These are phyloP conservation scores for Lactarius evosmus DNA, from an alignment of 768 basidiomycete species.

Conservation along the genomic window DNA sequence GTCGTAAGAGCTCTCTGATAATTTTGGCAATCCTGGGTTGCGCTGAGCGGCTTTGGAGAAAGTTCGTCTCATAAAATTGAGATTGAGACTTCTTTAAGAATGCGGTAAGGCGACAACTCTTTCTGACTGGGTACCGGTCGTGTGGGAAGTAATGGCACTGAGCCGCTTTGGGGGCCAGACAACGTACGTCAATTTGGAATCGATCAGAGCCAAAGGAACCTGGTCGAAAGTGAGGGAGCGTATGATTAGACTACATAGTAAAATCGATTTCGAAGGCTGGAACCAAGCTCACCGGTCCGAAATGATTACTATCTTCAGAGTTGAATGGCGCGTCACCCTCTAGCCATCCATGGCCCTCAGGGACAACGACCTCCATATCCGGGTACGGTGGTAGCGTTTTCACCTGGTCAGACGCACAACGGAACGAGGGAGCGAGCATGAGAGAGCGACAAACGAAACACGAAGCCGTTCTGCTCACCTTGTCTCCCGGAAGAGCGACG, in stretches of 20 bases:
- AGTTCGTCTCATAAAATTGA: not conserved
- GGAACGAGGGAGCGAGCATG: not conserved
- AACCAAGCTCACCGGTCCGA: constrained; percentile 23
- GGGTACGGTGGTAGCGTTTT: constrained; percentile 28
- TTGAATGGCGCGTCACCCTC: constrained; percentile 27
- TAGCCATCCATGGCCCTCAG: constrained; percentile 25
- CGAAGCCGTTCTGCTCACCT: constrained; percentile 13
- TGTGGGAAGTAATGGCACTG: not conserved
- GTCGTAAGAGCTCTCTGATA: not conserved
- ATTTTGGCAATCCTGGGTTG: not conserved
- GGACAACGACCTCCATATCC: constrained; percentile 20
- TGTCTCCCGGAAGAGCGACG: constrained; percentile 27
- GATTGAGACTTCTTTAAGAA: not conserved
- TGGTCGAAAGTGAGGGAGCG: not conserved
- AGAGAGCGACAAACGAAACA: not conserved
- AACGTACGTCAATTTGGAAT: constrained; percentile 18
- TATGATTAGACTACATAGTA: no score
- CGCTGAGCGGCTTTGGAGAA: not conserved
- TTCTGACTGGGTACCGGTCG: constrained; percentile 12
- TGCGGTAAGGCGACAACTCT: constrained; percentile 5
- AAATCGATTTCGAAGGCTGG: no score
- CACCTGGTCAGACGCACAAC: constrained; percentile 14
- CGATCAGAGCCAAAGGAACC: constrained; percentile 24
- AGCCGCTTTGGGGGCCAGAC: constrained; percentile 18
- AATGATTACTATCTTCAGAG: constrained; percentile 30